Evolutionary conservation across 202 grass and related monocot species (phyloP).

Genomic region (Setaria viridis): DNA sequence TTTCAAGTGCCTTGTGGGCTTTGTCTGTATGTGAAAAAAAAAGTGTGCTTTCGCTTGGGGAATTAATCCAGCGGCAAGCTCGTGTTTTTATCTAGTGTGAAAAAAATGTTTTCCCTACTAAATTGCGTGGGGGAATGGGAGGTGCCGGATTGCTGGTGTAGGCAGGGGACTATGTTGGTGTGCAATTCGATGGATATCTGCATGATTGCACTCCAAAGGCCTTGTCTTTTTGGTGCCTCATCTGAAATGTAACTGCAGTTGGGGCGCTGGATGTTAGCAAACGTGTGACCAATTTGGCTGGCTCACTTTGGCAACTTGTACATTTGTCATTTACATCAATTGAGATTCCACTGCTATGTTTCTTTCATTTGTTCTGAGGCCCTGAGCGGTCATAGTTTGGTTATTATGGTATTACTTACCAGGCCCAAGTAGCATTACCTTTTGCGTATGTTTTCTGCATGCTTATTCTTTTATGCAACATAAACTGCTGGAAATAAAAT

Average conservation of each 20-base stretch:
- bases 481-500: not conserved
- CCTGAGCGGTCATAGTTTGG: not conserved
- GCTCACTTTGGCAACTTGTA: slow-evolving; percentile 4
- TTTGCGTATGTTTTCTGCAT: not conserved
- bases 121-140: slow-evolving; percentile 23
- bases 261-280: slow-evolving; percentile 10
- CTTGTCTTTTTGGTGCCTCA: slow-evolving; percentile 18
- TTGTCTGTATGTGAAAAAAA: not conserved
- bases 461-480: not conserved
- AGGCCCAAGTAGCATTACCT: not conserved
- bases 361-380: not conserved
- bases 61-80: slow-evolving; percentile 4
- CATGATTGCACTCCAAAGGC: slow-evolving; percentile 27
- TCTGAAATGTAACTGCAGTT: not conserved
- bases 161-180: slow-evolving; percentile 2
- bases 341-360: slow-evolving; percentile 2
- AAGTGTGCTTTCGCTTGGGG: not conserved
- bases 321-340: not conserved
- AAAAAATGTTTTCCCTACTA: not conserved
- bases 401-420: not conserved
- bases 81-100: not conserved
- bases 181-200: not conserved
- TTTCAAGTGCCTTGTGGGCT: not conserved
- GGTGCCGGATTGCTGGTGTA: slow-evolving; percentile 9
- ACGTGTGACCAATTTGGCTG: not conserved